Evolutionary conservation across 2,329 filamentous ascomycete genomes (phyloP).

Genomic region (Fusarium metavorans): DNA sequence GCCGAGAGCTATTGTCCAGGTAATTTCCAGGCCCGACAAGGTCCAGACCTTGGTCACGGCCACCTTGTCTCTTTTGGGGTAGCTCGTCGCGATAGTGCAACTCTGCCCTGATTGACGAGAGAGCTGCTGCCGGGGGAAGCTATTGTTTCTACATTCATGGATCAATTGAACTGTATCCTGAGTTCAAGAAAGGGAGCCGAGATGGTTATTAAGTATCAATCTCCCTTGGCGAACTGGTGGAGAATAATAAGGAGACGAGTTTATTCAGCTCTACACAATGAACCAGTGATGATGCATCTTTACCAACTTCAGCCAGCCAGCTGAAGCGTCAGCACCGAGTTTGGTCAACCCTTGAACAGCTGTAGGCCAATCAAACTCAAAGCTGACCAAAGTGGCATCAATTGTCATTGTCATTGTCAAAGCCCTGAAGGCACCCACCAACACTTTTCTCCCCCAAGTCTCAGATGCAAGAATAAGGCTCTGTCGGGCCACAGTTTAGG

Average conservation of each 20-base stretch:
- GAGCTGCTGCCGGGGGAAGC: not conserved
- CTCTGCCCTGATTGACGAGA: not conserved
- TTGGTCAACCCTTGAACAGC: not conserved
- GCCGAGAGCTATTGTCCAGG: not conserved
- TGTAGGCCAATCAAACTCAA: constrained; percentile 22
- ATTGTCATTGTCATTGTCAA: not conserved
- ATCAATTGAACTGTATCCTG: not conserved
- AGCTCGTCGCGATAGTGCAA: not conserved
- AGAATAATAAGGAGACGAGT: constrained; percentile 4
- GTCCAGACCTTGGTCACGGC: constrained; percentile 4
- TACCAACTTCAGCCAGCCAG: not conserved
- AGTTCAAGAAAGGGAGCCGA: not conserved
- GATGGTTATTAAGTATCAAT: constrained; percentile 3
- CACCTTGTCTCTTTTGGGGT: constrained; percentile 1
- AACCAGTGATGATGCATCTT: not conserved
- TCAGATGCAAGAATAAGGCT: not conserved
- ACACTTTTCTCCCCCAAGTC: not conserved
- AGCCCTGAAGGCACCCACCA: constrained; percentile 4
- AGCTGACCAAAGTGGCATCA: not conserved
- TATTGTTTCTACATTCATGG: not conserved
- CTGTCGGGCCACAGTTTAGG: not conserved
- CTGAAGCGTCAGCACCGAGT: constrained; percentile 16
- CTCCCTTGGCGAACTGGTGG: constrained; percentile 14
- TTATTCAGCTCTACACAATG: not conserved
- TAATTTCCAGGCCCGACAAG: not conserved